A percentile compares a stretch with the other conserved stretches of the same genome.
phyloP scores from a whole-genome alignment of 2,329 filamentous ascomycete species.

The Sclerotinia minor region DNA sequence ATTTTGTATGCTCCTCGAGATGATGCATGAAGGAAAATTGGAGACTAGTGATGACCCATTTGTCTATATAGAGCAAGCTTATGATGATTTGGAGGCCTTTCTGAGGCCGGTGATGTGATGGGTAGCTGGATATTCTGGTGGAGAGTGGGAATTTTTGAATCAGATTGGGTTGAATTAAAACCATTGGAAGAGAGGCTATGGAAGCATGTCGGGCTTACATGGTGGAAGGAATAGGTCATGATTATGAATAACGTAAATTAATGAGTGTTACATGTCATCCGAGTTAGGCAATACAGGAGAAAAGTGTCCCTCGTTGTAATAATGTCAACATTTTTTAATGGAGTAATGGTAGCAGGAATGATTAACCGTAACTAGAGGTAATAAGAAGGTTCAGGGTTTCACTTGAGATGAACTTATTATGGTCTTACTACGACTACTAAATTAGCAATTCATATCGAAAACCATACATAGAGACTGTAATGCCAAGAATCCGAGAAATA shows the following conservation, averaged over 20 bases:
- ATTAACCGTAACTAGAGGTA: background rate
- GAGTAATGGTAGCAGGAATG: background rate
- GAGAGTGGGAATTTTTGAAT: background rate
- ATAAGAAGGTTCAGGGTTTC: background rate
- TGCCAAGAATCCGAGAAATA: background rate
- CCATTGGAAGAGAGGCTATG: background rate
- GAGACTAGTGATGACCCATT: constrained; percentile 31
- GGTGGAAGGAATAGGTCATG: background rate
- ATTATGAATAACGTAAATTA: background rate
- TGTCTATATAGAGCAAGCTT: constrained; percentile 52
- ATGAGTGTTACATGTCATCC: background rate
- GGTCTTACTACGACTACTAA: background rate
- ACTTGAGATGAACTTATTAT: background rate
- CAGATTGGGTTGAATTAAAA: background rate
- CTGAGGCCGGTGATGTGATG: constrained; percentile 51
- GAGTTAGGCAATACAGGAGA: background rate
- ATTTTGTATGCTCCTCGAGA: constrained; percentile 52
- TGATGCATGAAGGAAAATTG: constrained; percentile 50
- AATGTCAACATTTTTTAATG: background rate
- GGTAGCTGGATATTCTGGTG: too few species aligned
- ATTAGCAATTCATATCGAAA: too few species aligned
- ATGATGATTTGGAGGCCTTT: constrained; percentile 56
- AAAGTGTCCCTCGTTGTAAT: background rate
- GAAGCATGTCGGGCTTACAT: background rate
- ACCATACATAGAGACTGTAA: background rate